Evolutionary conservation across 768 basidiomycete species (phyloP), one percentile per base, ranked within the genome.

Genomic region (Lactarius tabidus): DNA sequence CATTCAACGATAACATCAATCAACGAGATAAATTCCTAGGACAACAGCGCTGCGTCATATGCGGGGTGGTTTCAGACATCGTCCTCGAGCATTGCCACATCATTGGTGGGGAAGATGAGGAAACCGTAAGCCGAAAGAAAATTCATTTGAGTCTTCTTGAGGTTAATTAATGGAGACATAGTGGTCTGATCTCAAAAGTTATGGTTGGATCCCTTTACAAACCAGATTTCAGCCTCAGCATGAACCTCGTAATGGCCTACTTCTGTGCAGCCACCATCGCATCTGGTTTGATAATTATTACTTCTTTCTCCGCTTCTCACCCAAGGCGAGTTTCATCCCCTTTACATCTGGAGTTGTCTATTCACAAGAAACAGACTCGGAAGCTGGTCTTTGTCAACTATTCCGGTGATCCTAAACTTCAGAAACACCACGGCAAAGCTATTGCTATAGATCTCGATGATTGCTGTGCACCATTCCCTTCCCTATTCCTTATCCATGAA

Each of bases 401-500:
- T 55, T 72, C 74, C 51, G 63, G 59, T 59, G 0, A n/a, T 4
- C 18, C 20, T 6, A 4, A 28, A 45, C 66, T 72, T 68, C 64
- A 60, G 60, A 51, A 62, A 55, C 73, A 66, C 57, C 77, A 78
- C 54, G 74, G 75, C n/a, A 77, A 76, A 69, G 75, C 73, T 28
- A 67, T 76, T 31, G 75, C 71, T 55, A 71, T 79, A 52, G 74
- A 78, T 43, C 70, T 72, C 57, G 63, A 62, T 14, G 70, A 78
- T 59, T 59, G 6, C 5, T 33, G 74, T 62, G 75, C 68, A 12
- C 76, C 76, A 0, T 76, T 77, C 67, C 73, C 75, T 43, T 65
- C 72, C 54, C 60, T 75, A 23, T 75, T 77, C 67, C 72, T 76
- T 45, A 68, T 75, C 59, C 77, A 77, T 53, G 76, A 79, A 67